phyloP scores from a whole-genome alignment of 2,329 filamentous ascomycete species.

The Diaporthe longicolla region DNA sequence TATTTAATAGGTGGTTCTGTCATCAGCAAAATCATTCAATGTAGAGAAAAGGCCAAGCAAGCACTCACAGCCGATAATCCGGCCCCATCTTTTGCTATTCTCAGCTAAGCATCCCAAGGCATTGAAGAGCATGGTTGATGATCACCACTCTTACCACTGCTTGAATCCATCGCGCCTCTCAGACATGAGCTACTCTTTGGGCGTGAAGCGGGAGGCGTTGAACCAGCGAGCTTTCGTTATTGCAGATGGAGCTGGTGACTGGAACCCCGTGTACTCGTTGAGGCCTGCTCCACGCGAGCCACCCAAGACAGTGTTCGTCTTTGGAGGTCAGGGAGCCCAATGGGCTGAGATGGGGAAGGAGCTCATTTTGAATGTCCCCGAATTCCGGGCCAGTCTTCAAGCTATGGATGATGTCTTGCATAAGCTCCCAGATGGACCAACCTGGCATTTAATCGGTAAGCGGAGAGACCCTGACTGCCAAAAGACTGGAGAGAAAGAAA shows the following conservation, averaged over 20 bases:
- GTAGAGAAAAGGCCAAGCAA: background rate
- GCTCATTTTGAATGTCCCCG: slow-evolving; percentile 4
- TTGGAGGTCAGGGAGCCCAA: slow-evolving; percentile 45
- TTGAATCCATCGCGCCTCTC: slow-evolving; percentile 7
- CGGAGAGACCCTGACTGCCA: background rate
- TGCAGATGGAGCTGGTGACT: background rate
- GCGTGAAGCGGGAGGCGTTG: background rate
- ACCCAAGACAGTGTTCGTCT: slow-evolving; percentile 24
- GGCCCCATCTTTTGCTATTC: slow-evolving; percentile 19
- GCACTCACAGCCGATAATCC: background rate
- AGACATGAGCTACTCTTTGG: slow-evolving; percentile 31
- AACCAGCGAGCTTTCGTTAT: background rate
- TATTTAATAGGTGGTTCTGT: background rate
- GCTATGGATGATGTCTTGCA: slow-evolving; percentile 10
- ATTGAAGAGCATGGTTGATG: background rate
- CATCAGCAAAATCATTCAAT: background rate
- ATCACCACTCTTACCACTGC: background rate
- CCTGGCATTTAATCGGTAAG: background rate
- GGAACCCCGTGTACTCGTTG: background rate
- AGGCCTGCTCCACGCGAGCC: background rate
- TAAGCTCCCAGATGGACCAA: background rate
- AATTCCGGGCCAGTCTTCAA: slow-evolving; percentile 1
- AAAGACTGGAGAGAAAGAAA: background rate
- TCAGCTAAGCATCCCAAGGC: slow-evolving; percentile 28
- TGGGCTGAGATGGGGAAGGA: slow-evolving; percentile 43